These are phyloP conservation scores for Cryptomeria japonica DNA, from an alignment of 75 land plant genomes.

Conservation along the genomic window DNA sequence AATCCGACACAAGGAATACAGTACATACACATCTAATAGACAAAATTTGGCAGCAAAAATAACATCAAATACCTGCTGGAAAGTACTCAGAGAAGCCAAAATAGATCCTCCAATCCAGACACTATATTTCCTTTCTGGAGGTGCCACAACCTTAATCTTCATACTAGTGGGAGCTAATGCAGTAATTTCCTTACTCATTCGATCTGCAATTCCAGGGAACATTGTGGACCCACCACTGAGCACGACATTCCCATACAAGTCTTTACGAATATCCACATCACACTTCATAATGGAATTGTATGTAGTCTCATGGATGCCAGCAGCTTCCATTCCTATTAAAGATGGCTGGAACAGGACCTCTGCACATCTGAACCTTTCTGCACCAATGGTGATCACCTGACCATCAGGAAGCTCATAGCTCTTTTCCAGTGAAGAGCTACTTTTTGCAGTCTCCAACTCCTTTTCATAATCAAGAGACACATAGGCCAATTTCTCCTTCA, in stretches of 20 bases:
- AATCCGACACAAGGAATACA: background rate
- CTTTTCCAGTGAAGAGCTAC: conserved; percentile 61
- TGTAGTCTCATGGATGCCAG: conserved; percentile 68
- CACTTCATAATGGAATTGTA: conserved; percentile 78
- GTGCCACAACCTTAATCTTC: conserved; percentile 76
- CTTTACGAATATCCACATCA: conserved; percentile 72
- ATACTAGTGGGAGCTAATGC: conserved; percentile 71
- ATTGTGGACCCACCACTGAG: conserved; percentile 78
- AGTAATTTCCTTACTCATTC: conserved; percentile 78
- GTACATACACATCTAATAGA: background rate
- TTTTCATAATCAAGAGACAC: conserved; percentile 68
- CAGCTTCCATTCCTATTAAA: conserved; percentile 70
- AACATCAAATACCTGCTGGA: conserved; percentile 42
- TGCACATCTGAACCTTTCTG: conserved; percentile 66
- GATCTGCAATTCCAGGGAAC: conserved; percentile 77
- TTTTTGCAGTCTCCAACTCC: conserved; percentile 59
- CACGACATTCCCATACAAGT: conserved; percentile 67
- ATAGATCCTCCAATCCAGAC: conserved; percentile 81
- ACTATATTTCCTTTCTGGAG: conserved; percentile 73
- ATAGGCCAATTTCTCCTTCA: conserved; percentile 76
- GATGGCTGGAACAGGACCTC: conserved; percentile 75
- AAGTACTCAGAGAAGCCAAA: conserved; percentile 57
- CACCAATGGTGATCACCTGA: conserved; percentile 62
- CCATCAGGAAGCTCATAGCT: conserved; percentile 75
- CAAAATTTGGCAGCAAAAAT: background rate